phyloP scores from a whole-genome alignment of 228 moss, liverwort and hornwort species.

The Sphagnum fallax region DNA sequence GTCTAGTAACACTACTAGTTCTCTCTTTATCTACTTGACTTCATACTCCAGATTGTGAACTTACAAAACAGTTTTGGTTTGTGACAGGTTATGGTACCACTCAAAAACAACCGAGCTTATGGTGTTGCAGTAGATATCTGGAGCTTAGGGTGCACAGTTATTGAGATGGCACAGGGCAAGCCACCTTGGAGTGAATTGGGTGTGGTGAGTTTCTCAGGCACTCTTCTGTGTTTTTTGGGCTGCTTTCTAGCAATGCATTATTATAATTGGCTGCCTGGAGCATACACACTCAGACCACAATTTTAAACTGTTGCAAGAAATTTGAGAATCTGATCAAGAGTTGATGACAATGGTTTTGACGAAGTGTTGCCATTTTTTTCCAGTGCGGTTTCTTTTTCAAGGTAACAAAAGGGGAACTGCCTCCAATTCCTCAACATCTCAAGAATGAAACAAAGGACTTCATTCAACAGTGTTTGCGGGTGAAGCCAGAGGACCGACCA shows the following conservation, averaged over 20 bases:
- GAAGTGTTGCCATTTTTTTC: neutral
- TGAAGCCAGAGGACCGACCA: constrained; percentile 64
- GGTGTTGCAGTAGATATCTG: constrained; percentile 86
- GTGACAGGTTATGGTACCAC: constrained; percentile 48
- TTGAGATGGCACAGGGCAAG: constrained; percentile 90
- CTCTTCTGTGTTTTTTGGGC: too few relatives aligned
- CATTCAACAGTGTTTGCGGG: constrained; percentile 56
- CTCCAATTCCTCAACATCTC: constrained; percentile 75
- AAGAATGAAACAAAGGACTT: constrained; percentile 62
- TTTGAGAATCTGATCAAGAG: too few relatives aligned
- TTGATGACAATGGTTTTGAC: too few relatives aligned
- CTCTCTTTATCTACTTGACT: too few relatives aligned
- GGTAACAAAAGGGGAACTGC: constrained; percentile 64
- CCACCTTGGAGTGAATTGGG: constrained; percentile 71
- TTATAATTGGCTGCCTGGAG: too few relatives aligned
- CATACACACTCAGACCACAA: too few relatives aligned
- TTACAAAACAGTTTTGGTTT: too few relatives aligned
- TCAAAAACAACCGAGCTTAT: constrained; percentile 41
- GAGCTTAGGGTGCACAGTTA: constrained; percentile 86
- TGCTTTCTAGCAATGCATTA: too few relatives aligned
- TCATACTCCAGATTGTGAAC: too few relatives aligned
- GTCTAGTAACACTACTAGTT: too few relatives aligned
- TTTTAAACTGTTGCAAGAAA: too few relatives aligned
- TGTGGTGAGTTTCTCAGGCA: constrained; percentile 35
- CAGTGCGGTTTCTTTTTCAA: constrained; percentile 83